phyloP scores from a whole-genome alignment of 805 yeast genomes.

The Wickerhamomyces alni region DNA sequence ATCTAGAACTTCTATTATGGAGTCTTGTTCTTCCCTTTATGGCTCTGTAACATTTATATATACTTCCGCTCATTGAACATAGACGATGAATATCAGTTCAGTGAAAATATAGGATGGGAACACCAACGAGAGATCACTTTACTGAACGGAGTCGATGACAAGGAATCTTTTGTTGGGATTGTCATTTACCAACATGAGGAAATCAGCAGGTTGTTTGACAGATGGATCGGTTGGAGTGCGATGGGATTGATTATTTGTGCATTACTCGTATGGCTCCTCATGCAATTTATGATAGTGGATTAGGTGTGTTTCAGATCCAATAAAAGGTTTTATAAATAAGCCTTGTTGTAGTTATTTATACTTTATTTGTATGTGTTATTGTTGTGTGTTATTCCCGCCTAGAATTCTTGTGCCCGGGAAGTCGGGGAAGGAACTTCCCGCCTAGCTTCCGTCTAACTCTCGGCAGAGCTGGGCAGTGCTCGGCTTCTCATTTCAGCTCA shows the following conservation, averaged over 20 bases:
- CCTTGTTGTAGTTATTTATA: too few relatives aligned
- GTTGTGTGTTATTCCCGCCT: too few relatives aligned
- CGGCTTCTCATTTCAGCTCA: too few relatives aligned
- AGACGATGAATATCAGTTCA: constrained; percentile 9
- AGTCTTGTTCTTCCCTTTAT: constrained; percentile 10
- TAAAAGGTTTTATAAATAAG: too few relatives aligned
- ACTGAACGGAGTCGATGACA: constrained; percentile 4
- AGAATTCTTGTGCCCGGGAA: too few relatives aligned
- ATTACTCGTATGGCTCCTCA: not conserved
- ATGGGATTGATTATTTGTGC: constrained; percentile 4
- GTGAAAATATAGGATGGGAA: constrained; percentile 13
- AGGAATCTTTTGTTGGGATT: constrained; percentile 5
- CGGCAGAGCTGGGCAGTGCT: too few relatives aligned
- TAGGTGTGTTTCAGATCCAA: too few relatives aligned
- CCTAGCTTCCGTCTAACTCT: too few relatives aligned
- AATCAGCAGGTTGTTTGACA: constrained; percentile 5
- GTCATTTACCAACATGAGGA: constrained; percentile 13
- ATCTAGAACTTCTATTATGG: constrained; percentile 20
- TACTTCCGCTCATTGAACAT: constrained; percentile 3
- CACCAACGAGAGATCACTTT: constrained; percentile 12
- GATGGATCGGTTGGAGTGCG: constrained; percentile 15
- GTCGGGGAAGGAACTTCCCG: too few relatives aligned
- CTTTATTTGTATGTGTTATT: too few relatives aligned
- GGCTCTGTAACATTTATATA: constrained; percentile 14
- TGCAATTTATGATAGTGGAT: too few relatives aligned